Evolutionary conservation across 768 basidiomycete species (phyloP), one percentile per base, ranked within the genome.

Genomic region (Exidia glandulosa): DNA sequence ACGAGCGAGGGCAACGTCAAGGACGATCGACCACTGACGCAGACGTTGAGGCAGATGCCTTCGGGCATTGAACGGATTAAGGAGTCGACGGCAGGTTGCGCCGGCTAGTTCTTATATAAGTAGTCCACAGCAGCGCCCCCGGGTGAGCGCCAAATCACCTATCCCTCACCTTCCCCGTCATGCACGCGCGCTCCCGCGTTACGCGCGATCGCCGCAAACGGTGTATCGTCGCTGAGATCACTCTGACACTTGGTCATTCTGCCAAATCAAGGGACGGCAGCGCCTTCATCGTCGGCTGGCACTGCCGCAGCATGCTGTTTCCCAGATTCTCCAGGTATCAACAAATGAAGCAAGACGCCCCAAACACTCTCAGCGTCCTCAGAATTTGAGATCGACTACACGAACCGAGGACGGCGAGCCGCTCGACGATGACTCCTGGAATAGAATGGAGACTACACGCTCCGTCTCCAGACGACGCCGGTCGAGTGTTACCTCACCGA

Each of bases 401-500:
- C 31, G 19, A 7, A 58, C 34, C 41, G 33, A 9, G n/a, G 57
- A 58, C n/a, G 57, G 23, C 14, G 57, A 45, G 3, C 57, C 37
- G 27, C 57, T 58, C 29, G 32, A 12, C 23, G 36, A 45, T 14
- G 13, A 13, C 34, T 57, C 34, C 57, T 58, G 57, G 31, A 2
- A 58, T 19, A 58, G 25, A 23, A 58, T 37, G 41, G 29, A 31
- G 14, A 58, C 34, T 10, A 58, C 41, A 23, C 41, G 30, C 47
- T 58, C 34, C 14, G 36, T 29, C 14, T 16, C 34, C n/a, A 58
- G 16, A 34, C 57, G 27, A 10, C n/a, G 25, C 16, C 41, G 27
- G 57, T 58, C 57, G n/a, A 58, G 34, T 7, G 41, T 47, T 3
- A 58, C 41, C 57, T 58, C 57, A n/a, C 57, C 57, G 31, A 58